Percentiles rank a stretch among this genome's conserved stretches.
Conservation (phyloP, 306 rosid species). For the Vicia sativa region DNA sequence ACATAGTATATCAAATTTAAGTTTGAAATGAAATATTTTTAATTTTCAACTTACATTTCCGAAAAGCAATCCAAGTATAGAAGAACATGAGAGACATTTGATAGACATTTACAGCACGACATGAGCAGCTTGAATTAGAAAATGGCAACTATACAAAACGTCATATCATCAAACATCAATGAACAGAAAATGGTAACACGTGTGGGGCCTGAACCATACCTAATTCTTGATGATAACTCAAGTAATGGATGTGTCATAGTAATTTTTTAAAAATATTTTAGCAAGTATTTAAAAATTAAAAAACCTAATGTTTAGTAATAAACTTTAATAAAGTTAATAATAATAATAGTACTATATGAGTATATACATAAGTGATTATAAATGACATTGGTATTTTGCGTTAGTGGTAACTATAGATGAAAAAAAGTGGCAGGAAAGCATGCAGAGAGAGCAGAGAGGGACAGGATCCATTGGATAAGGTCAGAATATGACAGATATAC, state of each 20-base stretch:
- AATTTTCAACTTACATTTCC: not conserved
- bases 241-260: no score
- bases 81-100: constrained; percentile 36
- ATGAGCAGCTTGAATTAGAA: constrained; percentile 33
- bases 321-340: no score
- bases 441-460: constrained; percentile 19
- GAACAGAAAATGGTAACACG: constrained; percentile 22
- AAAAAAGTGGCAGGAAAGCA: constrained; percentile 3
- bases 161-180: constrained; percentile 14
- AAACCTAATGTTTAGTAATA: no score
- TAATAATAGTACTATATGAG: not conserved
- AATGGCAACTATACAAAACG: constrained; percentile 4
- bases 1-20: no score
- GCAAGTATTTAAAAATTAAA: no score
- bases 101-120: constrained; percentile 22
- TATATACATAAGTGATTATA: not conserved
- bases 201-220: constrained; percentile 34
- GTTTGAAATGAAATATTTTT: not conserved
- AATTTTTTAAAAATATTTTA: no score
- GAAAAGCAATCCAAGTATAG: not conserved
- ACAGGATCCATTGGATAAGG: constrained; percentile 37
- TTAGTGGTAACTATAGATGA: not conserved
- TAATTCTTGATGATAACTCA: not conserved
- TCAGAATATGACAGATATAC: constrained; percentile 39
- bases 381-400: not conserved